These are phyloP conservation scores for Picea mariana DNA, from an alignment of 83 land plant species.

Conservation along the genomic window DNA sequence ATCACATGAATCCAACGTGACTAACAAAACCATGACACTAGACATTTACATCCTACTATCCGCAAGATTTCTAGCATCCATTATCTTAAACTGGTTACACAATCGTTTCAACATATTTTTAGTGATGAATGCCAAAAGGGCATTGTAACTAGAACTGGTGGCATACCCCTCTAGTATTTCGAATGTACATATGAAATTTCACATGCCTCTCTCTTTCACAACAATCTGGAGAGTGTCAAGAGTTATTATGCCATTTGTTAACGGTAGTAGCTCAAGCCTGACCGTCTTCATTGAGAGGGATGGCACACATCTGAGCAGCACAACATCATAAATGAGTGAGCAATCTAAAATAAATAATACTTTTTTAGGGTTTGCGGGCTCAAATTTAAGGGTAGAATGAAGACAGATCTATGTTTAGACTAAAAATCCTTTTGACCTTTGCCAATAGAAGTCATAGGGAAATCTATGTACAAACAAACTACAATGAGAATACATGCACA, in stretches of 20 bases:
- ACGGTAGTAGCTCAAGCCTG: slow-evolving; percentile 91
- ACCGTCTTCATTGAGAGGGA: slow-evolving; percentile 86
- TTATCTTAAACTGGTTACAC: background rate
- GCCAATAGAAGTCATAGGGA: no score
- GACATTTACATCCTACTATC: background rate
- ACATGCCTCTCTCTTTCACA: slow-evolving; percentile 85
- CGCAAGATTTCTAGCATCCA: background rate
- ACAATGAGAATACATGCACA: no score
- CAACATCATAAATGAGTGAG: slow-evolving; percentile 2
- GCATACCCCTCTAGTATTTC: background rate
- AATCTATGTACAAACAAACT: no score
- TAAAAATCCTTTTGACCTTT: no score
- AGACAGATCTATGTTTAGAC: no score
- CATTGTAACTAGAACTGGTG: no score
- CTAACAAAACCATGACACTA: background rate
- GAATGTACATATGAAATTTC: background rate
- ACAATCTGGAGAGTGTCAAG: slow-evolving; percentile 89
- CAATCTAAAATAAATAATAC: background rate
- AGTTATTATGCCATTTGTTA: slow-evolving; percentile 96
- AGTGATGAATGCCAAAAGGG: no score
- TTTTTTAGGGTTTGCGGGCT: background rate
- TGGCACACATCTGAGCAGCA: slow-evolving; percentile 77
- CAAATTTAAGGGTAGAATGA: background rate
- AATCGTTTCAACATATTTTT: background rate
- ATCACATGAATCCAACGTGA: background rate